A percentile compares a stretch with the other conserved stretches of the same genome.
Conservation (phyloP, 768 basidiomycete species). For the Leccinum rimulosum region DNA sequence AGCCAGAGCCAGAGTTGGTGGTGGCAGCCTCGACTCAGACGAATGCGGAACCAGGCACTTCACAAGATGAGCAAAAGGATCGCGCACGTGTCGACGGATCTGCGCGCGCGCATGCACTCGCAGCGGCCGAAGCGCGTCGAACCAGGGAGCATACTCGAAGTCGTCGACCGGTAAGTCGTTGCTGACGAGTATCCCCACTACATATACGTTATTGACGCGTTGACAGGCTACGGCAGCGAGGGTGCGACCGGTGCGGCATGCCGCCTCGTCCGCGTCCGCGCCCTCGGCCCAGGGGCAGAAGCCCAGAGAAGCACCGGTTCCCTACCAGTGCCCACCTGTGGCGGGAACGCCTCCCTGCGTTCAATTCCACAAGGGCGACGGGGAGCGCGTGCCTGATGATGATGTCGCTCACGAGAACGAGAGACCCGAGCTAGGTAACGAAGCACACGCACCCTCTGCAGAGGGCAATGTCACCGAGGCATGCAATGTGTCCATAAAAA, state of each 20-base stretch:
- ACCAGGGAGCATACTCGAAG: background rate
- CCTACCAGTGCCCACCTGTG: background rate
- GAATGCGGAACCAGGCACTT: background rate
- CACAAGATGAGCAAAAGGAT: background rate
- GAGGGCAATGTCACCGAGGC: background rate
- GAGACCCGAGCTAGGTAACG: background rate
- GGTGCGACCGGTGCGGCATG: background rate
- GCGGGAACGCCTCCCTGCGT: too few species aligned
- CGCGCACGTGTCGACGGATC: background rate
- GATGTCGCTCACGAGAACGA: background rate
- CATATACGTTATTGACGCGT: background rate
- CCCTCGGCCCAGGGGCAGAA: background rate
- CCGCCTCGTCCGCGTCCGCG: background rate
- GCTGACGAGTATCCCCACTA: background rate
- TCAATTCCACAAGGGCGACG: background rate
- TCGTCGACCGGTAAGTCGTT: background rate
- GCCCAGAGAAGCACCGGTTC: background rate
- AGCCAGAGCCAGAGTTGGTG: too few species aligned
- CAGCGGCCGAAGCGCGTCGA: background rate
- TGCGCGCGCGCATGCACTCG: background rate
- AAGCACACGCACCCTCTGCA: background rate
- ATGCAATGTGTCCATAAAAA: too few species aligned
- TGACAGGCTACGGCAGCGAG: background rate
- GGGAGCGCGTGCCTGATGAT: background rate
- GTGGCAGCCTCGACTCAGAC: background rate